phyloP scores from a whole-genome alignment of 805 yeast genomes.

The Yarrowia hollandica region DNA sequence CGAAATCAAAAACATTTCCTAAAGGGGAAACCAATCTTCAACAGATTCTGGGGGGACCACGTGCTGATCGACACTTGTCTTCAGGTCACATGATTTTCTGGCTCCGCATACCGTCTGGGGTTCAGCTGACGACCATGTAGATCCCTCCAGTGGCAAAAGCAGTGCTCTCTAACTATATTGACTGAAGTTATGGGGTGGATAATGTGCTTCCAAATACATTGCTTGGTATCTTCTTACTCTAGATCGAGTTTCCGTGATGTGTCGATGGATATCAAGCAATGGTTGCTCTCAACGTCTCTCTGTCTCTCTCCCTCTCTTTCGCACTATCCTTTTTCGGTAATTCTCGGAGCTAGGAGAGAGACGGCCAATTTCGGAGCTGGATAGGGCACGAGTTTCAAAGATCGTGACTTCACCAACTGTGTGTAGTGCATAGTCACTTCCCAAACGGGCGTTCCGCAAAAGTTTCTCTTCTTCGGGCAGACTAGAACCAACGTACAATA shows the following conservation, averaged over 20 bases:
- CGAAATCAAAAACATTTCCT: not conserved
- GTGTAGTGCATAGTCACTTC: constrained; percentile 18
- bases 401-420: not conserved
- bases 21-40: constrained; percentile 3
- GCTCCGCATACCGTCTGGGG: too few species aligned
- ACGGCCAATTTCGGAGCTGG: too few species aligned
- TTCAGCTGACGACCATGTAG: not conserved
- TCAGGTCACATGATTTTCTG: not conserved
- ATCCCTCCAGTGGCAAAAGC: not conserved
- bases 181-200: too few species aligned
- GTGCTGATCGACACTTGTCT: not conserved
- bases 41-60: not conserved
- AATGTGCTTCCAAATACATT: too few species aligned
- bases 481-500: too few species aligned
- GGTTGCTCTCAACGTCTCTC: too few species aligned
- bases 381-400: not conserved
- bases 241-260: too few species aligned
- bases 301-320: too few species aligned
- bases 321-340: too few species aligned
- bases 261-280: too few species aligned
- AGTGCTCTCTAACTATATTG: not conserved
- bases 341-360: not conserved
- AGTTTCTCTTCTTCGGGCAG: not conserved
- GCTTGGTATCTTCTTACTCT: too few species aligned
- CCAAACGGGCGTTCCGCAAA: constrained; percentile 11